Evolutionary conservation across 495 filamentous ascomycete species (phyloP), one percentile per base, ranked within the genome.

Genomic region (Hapsidospora chrysogenum): DNA sequence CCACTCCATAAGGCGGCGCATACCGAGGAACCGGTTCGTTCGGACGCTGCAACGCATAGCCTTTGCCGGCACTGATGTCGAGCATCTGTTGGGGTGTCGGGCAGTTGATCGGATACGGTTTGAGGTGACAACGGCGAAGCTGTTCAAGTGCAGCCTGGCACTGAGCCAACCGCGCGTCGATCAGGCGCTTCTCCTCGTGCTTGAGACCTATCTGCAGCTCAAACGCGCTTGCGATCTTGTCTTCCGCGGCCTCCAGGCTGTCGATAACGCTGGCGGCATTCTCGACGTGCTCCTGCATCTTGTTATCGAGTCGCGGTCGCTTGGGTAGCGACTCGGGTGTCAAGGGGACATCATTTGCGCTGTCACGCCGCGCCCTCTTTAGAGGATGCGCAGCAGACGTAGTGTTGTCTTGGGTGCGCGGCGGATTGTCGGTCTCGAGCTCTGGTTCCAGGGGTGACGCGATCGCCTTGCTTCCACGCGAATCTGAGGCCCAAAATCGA

Each of bases 111-210:
- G 85, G 83, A 53, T 81, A 95, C 4, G 89, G 87, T 34, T 92
- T 84, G 46, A 95, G 61, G 44, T 84, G 73, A 49, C 85, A 94
- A 36, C 89, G 78, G 38, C 89, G 79, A 31, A 97, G 67, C 53
- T 96, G 89, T 57, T 97, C 89, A 42, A 95, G 68, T n/a, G 85
- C 80, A 44, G 85, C 63, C 63, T 95, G 85, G 45, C 86, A 94
- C 63, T 92, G 94, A 44, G 84, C 85, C 41, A 96, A 71, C 55
- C 96, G 86, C 56, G 94, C 85, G 52, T 96, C 83, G 54, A 97
- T 92, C 38, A 93, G 65, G 11, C 85, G 80, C 17, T 95, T 59
- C 59, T 97, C 89, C 42, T 86, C 72, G 50, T 97, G 89, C 62
- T 95, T 97, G 44, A 93, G 57, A 37, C 95, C 60, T 28, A 96